Conservation (phyloP, 257 asterid genomes). For the Euphrasia confusa region DNA sequence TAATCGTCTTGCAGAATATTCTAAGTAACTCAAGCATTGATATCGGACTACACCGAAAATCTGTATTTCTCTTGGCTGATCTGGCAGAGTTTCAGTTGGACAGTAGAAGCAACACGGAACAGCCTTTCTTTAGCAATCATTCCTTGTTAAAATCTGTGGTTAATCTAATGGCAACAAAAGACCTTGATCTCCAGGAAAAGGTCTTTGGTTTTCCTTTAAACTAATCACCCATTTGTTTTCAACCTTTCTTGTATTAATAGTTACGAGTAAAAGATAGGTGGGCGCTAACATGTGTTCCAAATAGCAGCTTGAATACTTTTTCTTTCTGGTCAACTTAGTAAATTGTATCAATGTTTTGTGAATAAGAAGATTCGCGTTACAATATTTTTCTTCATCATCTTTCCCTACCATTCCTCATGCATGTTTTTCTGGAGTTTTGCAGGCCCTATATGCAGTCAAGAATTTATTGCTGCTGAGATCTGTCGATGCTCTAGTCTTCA, state of each 20-base stretch:
- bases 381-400: neutral
- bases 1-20: slow-evolving; percentile 42
- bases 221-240: slow-evolving; percentile 2
- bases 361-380: neutral
- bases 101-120: slow-evolving; percentile 26
- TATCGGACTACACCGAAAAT: slow-evolving; percentile 61
- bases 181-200: slow-evolving; percentile 92
- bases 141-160: slow-evolving; percentile 59
- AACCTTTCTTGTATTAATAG: neutral
- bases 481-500: slow-evolving; percentile 43
- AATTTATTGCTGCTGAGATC: slow-evolving; percentile 50
- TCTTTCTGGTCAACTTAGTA: slow-evolving; percentile 4
- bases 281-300: neutral
- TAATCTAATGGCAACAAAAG: slow-evolving; percentile 46
- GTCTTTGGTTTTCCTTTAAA: slow-evolving; percentile 30
- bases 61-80: slow-evolving; percentile 61
- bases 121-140: slow-evolving; percentile 49
- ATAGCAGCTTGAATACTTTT: slow-evolving; percentile 9
- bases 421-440: slow-evolving; percentile 24
- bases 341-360: slow-evolving; percentile 6
- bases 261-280: neutral
- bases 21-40: slow-evolving; percentile 65
- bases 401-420: slow-evolving; percentile 1
- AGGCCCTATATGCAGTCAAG: slow-evolving; percentile 69
- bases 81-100: slow-evolving; percentile 54